These are phyloP conservation scores for Globisporangium lucens DNA, from an alignment of 352 stramenopile genomes.

Conservation along the genomic window DNA sequence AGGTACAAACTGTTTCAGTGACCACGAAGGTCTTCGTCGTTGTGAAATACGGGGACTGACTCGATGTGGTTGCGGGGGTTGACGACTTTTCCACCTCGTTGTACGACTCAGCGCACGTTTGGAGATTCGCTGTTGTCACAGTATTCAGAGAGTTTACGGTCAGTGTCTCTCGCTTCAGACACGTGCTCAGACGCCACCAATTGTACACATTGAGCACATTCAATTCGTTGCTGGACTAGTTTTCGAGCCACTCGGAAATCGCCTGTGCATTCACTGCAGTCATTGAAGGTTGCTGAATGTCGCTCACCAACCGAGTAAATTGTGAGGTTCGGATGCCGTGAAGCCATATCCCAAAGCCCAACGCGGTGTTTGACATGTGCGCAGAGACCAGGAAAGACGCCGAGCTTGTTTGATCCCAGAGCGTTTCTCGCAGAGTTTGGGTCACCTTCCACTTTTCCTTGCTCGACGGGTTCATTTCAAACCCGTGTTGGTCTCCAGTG, in stretches of 20 bases:
- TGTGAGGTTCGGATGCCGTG: conserved; percentile 30
- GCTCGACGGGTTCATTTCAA: conserved; percentile 59
- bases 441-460: conserved; percentile 18
- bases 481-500: conserved; percentile 39
- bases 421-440: conserved; percentile 23
- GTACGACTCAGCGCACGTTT: conserved; percentile 23
- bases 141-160: conserved; percentile 17
- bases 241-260: conserved; percentile 36
- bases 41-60: conserved; percentile 41
- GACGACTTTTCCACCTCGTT: conserved; percentile 30
- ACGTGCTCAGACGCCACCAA: conserved; percentile 54
- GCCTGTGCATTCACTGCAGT: conserved; percentile 20
- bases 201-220: conserved; percentile 40
- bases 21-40: conserved; percentile 36
- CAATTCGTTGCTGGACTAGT: conserved; percentile 33
- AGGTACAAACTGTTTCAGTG: conserved; percentile 24
- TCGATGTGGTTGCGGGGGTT: conserved; percentile 10
- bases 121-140: conserved; percentile 12
- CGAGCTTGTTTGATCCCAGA: conserved; percentile 29
- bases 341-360: conserved; percentile 46
- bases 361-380: conserved; percentile 25
- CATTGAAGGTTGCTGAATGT: conserved; percentile 20
- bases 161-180: conserved; percentile 32
- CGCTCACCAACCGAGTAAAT: conserved; percentile 13
- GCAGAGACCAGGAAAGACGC: conserved; percentile 39